Base-by-base conservation (phyloP, 2,329 filamentous ascomycete genomes). In the Amauroascus verrucosus region DNA sequence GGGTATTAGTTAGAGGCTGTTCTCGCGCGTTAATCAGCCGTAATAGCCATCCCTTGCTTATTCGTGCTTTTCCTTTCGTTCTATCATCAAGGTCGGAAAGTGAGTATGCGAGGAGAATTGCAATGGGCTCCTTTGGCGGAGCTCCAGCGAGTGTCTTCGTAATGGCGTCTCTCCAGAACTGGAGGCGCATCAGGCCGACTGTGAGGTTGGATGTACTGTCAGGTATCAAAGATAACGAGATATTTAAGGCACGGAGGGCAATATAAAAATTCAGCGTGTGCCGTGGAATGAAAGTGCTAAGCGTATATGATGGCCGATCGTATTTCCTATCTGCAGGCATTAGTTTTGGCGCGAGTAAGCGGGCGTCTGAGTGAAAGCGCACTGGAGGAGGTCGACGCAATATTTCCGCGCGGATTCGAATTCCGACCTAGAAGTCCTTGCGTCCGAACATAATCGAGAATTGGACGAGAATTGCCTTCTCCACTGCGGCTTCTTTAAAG, bases 151-250 rank as follows among this genome's bases (percentile, higher is more conserved):
- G 85, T 1, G 87, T 85, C 57, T 84, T 83, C 51, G 84, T 79
- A 49, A 98, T 75, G 3, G 87, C 82, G 62, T 97, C 90, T 48
- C 87, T 82, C 87, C 93, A 97, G 75, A 97, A 97, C 68, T 95
- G 88, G 70, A 95, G 84, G 59, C 93, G 88, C 77, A 97, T 82
- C 50, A 84, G 77, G 48, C 88, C 91, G 56, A 97, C 86, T 3
- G 84, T 85, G n/a, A 86, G 82, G 56, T 86, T 93, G 45, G 87
- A 93, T 18, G 93, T 90, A 11, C 86, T 82, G 70, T 97, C 91
- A 54, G 93, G 88, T 57, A 97, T 85, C 54, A 87, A 81, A 43
- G 91, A 87, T 56, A 96, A 80, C 68, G 96, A 91, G 63, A 97
- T 79, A 66, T 98, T 98, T 69, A 98, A 83, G 48, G 90, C 86